Evolutionary conservation across 345 rosid species (phyloP).

Genomic region (Cardamine resedifolia): DNA sequence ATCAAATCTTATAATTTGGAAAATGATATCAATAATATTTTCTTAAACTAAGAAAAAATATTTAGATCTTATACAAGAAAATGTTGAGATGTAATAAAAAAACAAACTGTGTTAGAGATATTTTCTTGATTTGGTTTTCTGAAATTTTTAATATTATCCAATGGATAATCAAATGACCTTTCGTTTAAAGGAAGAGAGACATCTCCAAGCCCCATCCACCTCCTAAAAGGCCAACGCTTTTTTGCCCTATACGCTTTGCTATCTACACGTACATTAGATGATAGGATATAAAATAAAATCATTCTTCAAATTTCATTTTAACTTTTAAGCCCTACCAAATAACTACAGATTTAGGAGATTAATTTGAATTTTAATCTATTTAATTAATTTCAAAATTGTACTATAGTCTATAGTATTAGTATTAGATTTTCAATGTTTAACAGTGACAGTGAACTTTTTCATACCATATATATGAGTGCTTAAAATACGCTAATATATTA

Average conservation of each 20-base stretch:
- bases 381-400: neutral
- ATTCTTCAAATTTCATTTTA: neutral
- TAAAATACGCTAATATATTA: neutral
- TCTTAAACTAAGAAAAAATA: neutral
- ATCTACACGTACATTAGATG: slow-evolving; percentile 2
- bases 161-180: slow-evolving; percentile 33
- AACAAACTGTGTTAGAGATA: neutral
- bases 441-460: neutral
- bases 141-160: neutral
- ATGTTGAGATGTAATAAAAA: neutral
- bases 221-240: slow-evolving; percentile 33
- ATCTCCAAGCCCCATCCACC: slow-evolving; percentile 25
- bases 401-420: neutral
- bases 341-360: neutral
- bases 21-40: neutral
- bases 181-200: slow-evolving; percentile 21
- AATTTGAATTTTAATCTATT: neutral
- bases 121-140: neutral
- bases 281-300: neutral
- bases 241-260: slow-evolving; percentile 19
- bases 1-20: neutral
- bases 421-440: neutral
- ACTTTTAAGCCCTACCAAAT: neutral
- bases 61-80: neutral
- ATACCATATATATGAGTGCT: neutral